phyloP scores from a whole-genome alignment of 345 rosid species.

The Melaleuca alternifolia region DNA sequence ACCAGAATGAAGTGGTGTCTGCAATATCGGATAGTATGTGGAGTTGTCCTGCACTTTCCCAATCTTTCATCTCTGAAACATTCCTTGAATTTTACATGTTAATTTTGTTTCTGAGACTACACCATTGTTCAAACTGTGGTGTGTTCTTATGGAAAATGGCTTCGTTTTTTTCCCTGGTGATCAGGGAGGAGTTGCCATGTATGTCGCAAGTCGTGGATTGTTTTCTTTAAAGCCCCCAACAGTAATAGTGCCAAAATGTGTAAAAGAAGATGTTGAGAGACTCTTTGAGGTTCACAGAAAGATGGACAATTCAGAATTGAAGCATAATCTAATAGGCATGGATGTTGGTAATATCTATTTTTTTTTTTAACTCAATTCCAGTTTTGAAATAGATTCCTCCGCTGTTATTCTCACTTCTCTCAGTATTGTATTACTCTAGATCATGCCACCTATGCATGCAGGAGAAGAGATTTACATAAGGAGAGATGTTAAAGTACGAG shows the following conservation, averaged over 20 bases:
- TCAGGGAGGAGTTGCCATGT: conserved; percentile 95
- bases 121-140: background rate
- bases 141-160: background rate
- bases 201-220: conserved; percentile 84
- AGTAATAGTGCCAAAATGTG: conserved; percentile 50
- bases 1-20: background rate
- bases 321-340: conserved; percentile 59
- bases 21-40: background rate
- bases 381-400: background rate
- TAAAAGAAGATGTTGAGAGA: conserved; percentile 60
- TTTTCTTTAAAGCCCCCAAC: conserved; percentile 85
- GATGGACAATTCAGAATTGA: conserved; percentile 75
- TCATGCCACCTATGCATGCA: conserved; percentile 20
- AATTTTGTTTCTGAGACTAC: background rate
- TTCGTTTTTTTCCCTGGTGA: background rate
- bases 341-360: conserved; percentile 59
- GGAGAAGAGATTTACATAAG: conserved; percentile 76
- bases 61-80: background rate
- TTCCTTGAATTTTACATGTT: background rate
- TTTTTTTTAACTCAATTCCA: background rate
- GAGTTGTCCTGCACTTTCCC: background rate
- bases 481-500: conserved; percentile 79
- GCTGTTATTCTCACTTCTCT: conserved; percentile 2
- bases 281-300: conserved; percentile 76
- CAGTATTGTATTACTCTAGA: conserved; percentile 1